These are phyloP conservation scores for Pilobolus umbonatus DNA, from an alignment of 192 early-diverging fungal genomes.

Conservation along the genomic window DNA sequence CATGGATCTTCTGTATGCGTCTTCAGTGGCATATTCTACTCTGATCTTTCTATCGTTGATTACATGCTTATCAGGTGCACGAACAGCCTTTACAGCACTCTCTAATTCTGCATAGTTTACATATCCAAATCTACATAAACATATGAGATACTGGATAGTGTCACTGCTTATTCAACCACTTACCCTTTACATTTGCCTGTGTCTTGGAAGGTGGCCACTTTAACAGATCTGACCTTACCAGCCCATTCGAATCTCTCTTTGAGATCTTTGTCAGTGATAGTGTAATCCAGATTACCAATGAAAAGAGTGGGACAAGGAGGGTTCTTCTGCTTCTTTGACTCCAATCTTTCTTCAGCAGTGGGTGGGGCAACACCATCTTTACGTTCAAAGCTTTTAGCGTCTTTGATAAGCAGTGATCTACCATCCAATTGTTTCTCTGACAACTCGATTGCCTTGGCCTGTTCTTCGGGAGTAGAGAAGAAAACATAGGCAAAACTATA, in stretches of 20 bases:
- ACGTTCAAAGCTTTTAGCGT: constrained; percentile 50
- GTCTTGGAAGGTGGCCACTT: constrained; percentile 70
- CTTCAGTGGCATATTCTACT: constrained; percentile 65
- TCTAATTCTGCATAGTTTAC: constrained; percentile 61
- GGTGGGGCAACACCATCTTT: constrained; percentile 49
- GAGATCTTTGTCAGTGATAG: constrained; percentile 44
- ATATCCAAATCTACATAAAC: constrained; percentile 53
- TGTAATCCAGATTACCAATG: constrained; percentile 63
- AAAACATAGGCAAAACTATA: constrained; percentile 69
- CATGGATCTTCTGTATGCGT: constrained; percentile 59
- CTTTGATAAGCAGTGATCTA: constrained; percentile 63
- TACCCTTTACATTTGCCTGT: constrained; percentile 73
- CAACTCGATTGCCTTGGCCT: constrained; percentile 53
- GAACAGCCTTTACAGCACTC: constrained; percentile 59
- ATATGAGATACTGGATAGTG: not conserved
- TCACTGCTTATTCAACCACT: not conserved
- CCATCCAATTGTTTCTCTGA: constrained; percentile 57
- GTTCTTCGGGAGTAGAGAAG: constrained; percentile 50
- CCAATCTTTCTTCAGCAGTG: constrained; percentile 31
- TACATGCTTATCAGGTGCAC: constrained; percentile 46
- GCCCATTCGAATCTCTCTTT: constrained; percentile 54
- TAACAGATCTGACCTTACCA: constrained; percentile 62
- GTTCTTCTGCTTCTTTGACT: constrained; percentile 45
- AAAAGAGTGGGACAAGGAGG: constrained; percentile 62
- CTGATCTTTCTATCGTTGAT: constrained; percentile 54